Conservation (phyloP, 495 filamentous ascomycete genomes). For the Choiromyces venosus region DNA sequence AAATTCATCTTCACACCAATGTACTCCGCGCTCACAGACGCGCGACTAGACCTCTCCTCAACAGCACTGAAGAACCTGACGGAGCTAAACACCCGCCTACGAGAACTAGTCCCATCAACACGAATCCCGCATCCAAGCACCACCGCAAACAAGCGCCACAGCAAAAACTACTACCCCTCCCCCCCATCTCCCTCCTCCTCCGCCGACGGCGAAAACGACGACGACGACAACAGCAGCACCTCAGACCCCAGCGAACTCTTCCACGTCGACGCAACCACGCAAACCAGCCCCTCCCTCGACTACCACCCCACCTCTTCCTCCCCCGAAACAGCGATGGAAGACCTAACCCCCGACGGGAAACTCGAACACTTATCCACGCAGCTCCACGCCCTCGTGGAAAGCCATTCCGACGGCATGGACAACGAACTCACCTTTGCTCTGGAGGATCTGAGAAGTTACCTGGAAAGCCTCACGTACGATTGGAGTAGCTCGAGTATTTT, state of each 20-base stretch:
- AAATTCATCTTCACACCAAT: conserved; percentile 80
- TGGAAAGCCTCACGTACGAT: conserved; percentile 41
- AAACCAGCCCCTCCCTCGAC: conserved; percentile 59
- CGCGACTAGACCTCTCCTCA: conserved; percentile 73
- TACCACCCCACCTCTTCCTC: conserved; percentile 43
- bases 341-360: conserved; percentile 45
- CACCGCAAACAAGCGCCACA: conserved; percentile 27
- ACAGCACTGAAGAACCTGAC: conserved; percentile 60
- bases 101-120: conserved; percentile 59
- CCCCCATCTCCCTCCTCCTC: conserved; percentile 30
- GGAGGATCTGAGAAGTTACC: conserved; percentile 40
- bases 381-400: conserved; percentile 38
- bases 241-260: conserved; percentile 80
- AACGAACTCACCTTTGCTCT: conserved; percentile 41
- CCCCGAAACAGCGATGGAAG: conserved; percentile 40
- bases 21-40: conserved; percentile 63
- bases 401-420: conserved; percentile 39
- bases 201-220: conserved; percentile 49
- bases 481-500: conserved; percentile 30
- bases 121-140: conserved; percentile 48
- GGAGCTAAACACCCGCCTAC: conserved; percentile 69
- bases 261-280: conserved; percentile 81
- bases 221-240: conserved; percentile 47
- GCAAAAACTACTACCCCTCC: not conserved
- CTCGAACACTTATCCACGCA: conserved; percentile 33